These are phyloP conservation scores for Aureobasidium sp. DNA, from an alignment of 2,329 filamentous ascomycete genomes.

Conservation along the genomic window DNA sequence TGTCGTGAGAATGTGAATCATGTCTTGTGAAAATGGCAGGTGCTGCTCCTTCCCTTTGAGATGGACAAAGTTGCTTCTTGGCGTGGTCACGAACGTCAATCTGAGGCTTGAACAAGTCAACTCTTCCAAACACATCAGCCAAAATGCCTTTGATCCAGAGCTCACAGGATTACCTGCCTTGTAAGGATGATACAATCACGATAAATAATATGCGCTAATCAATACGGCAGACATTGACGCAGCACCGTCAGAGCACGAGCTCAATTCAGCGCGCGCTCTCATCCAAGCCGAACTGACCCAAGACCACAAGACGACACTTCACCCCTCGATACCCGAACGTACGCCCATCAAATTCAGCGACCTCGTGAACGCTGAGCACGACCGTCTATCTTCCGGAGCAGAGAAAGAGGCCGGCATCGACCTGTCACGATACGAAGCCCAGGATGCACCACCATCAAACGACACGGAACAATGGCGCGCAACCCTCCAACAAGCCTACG, in stretches of 20 bases:
- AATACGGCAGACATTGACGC: constrained; percentile 66
- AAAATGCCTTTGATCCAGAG: constrained; percentile 62
- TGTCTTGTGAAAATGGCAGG: neutral
- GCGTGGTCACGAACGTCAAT: neutral
- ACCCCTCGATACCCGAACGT: constrained; percentile 53
- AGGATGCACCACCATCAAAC: constrained; percentile 49
- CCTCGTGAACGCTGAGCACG: constrained; percentile 61
- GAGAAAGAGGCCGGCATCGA: constrained; percentile 56
- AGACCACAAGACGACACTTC: constrained; percentile 43
- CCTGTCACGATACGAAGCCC: constrained; percentile 73
- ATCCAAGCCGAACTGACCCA: constrained; percentile 59
- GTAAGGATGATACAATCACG: constrained; percentile 43
- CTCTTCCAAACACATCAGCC: constrained; percentile 9
- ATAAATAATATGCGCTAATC: constrained; percentile 21
- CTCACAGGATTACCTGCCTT: constrained; percentile 74
- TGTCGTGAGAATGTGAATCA: neutral
- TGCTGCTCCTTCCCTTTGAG: neutral
- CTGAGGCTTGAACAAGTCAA: neutral
- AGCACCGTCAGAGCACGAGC: constrained; percentile 56
- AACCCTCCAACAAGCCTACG: constrained; percentile 50
- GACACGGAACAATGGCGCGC: constrained; percentile 43
- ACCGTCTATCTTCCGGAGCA: constrained; percentile 53
- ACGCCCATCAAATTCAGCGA: constrained; percentile 55
- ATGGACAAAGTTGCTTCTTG: neutral
- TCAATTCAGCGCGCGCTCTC: constrained; percentile 60